These are phyloP conservation scores for Pyricularia sp. DNA, from an alignment of 2,329 filamentous ascomycete genomes.

Conservation along the genomic window DNA sequence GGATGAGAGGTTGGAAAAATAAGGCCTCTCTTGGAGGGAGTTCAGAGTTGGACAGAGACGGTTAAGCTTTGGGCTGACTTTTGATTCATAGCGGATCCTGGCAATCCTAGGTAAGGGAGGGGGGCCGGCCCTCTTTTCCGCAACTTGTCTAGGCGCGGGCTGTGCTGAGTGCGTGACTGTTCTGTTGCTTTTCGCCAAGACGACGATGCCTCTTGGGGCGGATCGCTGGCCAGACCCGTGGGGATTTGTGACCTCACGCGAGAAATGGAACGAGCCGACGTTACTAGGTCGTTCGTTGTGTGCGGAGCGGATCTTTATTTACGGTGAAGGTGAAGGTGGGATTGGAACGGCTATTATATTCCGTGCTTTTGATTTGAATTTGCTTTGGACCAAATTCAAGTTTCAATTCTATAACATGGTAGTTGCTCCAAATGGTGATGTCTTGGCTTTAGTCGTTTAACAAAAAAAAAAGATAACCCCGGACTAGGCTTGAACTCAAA, in stretches of 20 bases:
- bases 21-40: background rate
- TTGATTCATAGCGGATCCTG: slow-evolving; percentile 2
- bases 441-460: background rate
- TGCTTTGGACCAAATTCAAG: background rate
- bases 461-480: background rate
- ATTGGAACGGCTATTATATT: background rate
- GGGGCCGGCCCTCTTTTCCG: background rate
- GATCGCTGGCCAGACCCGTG: background rate
- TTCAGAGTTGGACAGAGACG: background rate
- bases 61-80: background rate
- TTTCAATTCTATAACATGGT: background rate
- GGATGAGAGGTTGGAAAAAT: background rate
- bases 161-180: slow-evolving; percentile 2
- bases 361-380: background rate
- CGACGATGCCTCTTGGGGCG: background rate
- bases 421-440: background rate
- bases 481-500: background rate
- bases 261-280: background rate
- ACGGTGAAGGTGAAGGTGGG: background rate
- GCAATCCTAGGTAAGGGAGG: background rate
- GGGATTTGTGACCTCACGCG: background rate
- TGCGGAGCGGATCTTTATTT: background rate
- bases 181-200: background rate
- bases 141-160: background rate
- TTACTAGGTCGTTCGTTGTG: background rate